Conservation (phyloP, 352 stramenopile species). For the Thalassiosira hispida region DNA sequence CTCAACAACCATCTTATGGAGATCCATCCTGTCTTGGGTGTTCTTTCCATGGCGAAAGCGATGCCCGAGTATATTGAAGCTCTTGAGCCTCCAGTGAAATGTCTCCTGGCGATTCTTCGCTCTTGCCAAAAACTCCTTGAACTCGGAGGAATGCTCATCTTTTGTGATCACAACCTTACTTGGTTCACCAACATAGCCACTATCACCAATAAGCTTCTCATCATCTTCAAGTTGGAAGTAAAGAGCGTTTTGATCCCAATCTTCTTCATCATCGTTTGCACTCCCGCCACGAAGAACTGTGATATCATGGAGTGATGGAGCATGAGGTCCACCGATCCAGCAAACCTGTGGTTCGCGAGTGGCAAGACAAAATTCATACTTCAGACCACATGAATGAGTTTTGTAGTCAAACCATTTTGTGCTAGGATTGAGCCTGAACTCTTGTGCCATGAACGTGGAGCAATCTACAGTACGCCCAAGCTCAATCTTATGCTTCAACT, state of each 20-base stretch:
- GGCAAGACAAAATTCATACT: conserved; percentile 23
- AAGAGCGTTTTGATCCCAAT: conserved; percentile 23
- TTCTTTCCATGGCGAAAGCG: conserved; percentile 19
- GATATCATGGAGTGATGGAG: conserved; percentile 19
- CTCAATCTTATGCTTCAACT: background rate
- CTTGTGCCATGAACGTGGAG: conserved; percentile 7
- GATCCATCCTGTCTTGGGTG: conserved; percentile 9
- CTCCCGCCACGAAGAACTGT: conserved; percentile 16
- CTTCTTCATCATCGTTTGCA: background rate
- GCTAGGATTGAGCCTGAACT: conserved; percentile 23
- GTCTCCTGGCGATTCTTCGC: conserved; percentile 21
- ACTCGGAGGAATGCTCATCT: conserved; percentile 21
- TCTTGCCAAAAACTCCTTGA: conserved; percentile 14
- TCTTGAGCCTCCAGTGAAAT: conserved; percentile 21
- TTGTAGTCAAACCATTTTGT: conserved; percentile 27
- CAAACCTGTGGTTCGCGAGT: conserved; percentile 11
- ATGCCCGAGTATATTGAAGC: conserved; percentile 29
- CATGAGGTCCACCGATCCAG: conserved; percentile 18
- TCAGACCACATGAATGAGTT: conserved; percentile 19
- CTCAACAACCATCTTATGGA: conserved; percentile 12
- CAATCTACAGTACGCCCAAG: conserved; percentile 5
- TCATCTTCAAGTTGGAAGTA: conserved; percentile 14
- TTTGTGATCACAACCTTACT: conserved; percentile 17
- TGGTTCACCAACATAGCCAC: conserved; percentile 23
- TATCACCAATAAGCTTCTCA: conserved; percentile 17